Conservation (phyloP, 2,329 filamentous ascomycete species). For the Alternaria triticimaculans region DNA sequence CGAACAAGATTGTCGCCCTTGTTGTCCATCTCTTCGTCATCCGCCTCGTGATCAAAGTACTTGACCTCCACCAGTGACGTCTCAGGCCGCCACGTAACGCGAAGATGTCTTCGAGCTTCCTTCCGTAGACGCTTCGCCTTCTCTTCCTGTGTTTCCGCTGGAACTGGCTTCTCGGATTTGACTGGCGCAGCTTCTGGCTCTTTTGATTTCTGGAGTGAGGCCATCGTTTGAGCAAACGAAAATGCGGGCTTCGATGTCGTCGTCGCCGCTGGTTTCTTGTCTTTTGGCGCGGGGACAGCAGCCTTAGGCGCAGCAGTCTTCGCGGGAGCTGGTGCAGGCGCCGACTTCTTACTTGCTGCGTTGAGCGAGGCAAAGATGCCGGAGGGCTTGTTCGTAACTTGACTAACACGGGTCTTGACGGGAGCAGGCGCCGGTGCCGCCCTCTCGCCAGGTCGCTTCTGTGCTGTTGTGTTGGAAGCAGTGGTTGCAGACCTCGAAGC, state of each 20-base stretch:
- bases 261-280: slow-evolving; percentile 36
- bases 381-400: slow-evolving; percentile 53
- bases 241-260: slow-evolving; percentile 42
- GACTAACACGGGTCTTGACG: slow-evolving; percentile 42
- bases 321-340: slow-evolving; percentile 27
- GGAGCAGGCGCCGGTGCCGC: slow-evolving; percentile 30
- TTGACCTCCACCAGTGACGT: slow-evolving; percentile 70
- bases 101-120: slow-evolving; percentile 71
- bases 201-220: slow-evolving; percentile 60
- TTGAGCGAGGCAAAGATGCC: slow-evolving; percentile 55
- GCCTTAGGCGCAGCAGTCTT: slow-evolving; percentile 38
- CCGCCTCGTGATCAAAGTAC: slow-evolving; percentile 74
- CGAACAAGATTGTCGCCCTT: slow-evolving; percentile 71
- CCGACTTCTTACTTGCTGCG: slow-evolving; percentile 54
- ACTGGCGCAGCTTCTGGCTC: slow-evolving; percentile 53
- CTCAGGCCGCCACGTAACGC: slow-evolving; percentile 74
- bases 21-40: slow-evolving; percentile 67
- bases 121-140: slow-evolving; percentile 73
- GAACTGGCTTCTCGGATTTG: slow-evolving; percentile 61
- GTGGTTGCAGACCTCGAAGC: slow-evolving; percentile 18
- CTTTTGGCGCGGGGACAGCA: slow-evolving; percentile 26
- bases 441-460: slow-evolving; percentile 42
- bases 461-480: slow-evolving; percentile 14
- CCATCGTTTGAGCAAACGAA: slow-evolving; percentile 51
- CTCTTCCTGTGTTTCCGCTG: slow-evolving; percentile 71